Base-by-base conservation (phyloP, 805 yeast species). In the Jamesozyma jinghongensis region DNA sequence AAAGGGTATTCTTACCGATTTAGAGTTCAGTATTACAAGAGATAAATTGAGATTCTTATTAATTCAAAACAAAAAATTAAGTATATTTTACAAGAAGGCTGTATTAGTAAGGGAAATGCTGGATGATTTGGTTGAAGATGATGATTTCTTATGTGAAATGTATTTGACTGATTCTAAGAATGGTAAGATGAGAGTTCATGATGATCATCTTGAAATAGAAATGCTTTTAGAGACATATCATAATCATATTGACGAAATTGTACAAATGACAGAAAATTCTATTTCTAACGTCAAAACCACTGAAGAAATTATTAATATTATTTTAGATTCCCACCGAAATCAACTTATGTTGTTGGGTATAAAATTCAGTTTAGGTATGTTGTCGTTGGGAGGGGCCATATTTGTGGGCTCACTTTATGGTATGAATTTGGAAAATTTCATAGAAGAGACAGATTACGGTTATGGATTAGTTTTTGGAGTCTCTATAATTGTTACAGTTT, bases 231-330 rank as follows among this genome's bases (percentile, higher is more conserved):
- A 92, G 56, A 81, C 94, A 1, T 92, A 92, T 66, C 86, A 85
- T 52, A 81, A 81, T 39, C 94, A 90, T 40, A 75, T 85, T 44
- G 97, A 90, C 64, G 97, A 94, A 53, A 84, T 92, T 47, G 97
- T 90, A 2, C 97, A 92, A 59, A 83, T 84, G 3, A 82, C 81
- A 17, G 92, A 81, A 47, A 83, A 75, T 48, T 65, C 85, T 29
- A 73, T 78, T 26, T 74, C 83, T n/a, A 88, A 90, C 57, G 90
- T 92, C 40, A 76, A 77, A 47, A 85, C 95, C 17, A 88, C 97
- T 0, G 97, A 92, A 59, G 98, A 92, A 59, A 87, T 92, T 53
- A 87, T 88, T 45, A 87, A 87, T 54, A 88, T 92, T 48, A 82
- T 92, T 19, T 65, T 92, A 43, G 99, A 92, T 58, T 82, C 97